Base-by-base conservation (phyloP, 192 early-diverging fungal species). In the Coemansia sp. region DNA sequence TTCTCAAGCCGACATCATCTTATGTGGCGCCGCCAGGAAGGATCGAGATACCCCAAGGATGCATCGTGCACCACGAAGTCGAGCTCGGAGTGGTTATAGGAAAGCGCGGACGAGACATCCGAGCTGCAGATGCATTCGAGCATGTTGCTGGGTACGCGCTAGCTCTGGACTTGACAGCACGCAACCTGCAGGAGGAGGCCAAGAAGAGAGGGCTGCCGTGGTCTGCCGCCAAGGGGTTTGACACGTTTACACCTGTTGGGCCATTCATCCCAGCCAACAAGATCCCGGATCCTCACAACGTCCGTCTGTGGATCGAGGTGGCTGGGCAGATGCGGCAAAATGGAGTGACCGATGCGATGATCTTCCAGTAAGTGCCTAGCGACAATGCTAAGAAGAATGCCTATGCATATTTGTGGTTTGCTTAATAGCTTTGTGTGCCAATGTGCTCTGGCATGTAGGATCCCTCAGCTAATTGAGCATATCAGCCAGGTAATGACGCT, bases 71-170 rank as follows among this genome's bases (percentile, higher is more conserved):
- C 75, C 93, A 96, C 73, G 95, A 95, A 62, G 88, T 98, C 34
- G 96, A 98, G 80, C 90, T 98, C 16, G 94, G 90, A 38, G 91
- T 96, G 5, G 89, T 98, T 6, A 95, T 98, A 67, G 92, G 90
- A 13, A 90, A 90, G 56, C 69, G 68, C 18, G 93, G 88, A 5
- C 85, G 93, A 10, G 86, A 95, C 72, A 91, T 95, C 71, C 31
- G 48, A 20, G 86, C 81, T 0, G 66, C 71, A 18, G 70, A 88
- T 16, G 94, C 94, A 3, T 71, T 76, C 23, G 56, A 84, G 18
- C 75, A 93, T 67, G 76, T 94, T 63, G 86, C 85, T 7, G 81
- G 93, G 2, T 96, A 95, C 70, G 89, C 88, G 23, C 84, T 98
- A 43, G 93, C 90, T 3, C 85, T 98, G 65, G 96, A 98, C 70